These are phyloP conservation scores for Penicillium verhagenii DNA, from an alignment of 495 filamentous ascomycete species.

Conservation along the genomic window DNA sequence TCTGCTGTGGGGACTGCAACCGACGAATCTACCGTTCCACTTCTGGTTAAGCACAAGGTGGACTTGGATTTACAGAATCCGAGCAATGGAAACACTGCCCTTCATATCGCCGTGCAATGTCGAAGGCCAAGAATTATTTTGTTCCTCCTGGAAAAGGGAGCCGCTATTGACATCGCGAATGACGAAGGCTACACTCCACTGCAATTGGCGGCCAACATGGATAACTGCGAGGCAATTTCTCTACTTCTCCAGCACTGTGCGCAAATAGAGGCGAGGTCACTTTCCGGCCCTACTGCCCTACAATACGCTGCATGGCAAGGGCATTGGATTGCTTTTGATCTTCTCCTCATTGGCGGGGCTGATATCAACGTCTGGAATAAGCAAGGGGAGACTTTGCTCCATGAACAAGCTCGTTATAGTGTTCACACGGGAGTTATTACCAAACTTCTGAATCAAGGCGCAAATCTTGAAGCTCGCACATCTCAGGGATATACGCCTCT, in stretches of 20 bases:
- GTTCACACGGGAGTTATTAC: conserved; percentile 12
- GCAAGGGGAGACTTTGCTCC: conserved; percentile 30
- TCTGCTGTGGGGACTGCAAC: conserved; percentile 26
- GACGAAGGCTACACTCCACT: conserved; percentile 29
- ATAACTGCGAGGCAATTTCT: conserved; percentile 34
- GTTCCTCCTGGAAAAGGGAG: conserved; percentile 32
- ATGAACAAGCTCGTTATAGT: conserved; percentile 21
- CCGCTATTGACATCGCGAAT: conserved; percentile 22
- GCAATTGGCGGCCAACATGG: conserved; percentile 28
- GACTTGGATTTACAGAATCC: conserved; percentile 31
- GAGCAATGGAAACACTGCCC: conserved; percentile 29
- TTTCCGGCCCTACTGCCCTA: conserved; percentile 24
- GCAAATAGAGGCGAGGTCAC: conserved; percentile 23
- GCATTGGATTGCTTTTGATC: conserved; percentile 34
- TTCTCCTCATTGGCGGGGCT: conserved; percentile 31
- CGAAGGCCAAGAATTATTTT: conserved; percentile 28
- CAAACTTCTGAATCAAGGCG: conserved; percentile 27
- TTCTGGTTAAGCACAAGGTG: conserved; percentile 24
- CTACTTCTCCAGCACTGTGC: conserved; percentile 27
- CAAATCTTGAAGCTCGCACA: conserved; percentile 33
- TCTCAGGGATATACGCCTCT: conserved; percentile 33
- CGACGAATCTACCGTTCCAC: conserved; percentile 31
- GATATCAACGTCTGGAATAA: conserved; percentile 35
- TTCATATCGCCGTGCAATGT: conserved; percentile 30
- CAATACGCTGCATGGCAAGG: conserved; percentile 25